These are phyloP conservation scores for Aspergillus sojae DNA, from an alignment of 2,329 filamentous ascomycete genomes.

Conservation along the genomic window DNA sequence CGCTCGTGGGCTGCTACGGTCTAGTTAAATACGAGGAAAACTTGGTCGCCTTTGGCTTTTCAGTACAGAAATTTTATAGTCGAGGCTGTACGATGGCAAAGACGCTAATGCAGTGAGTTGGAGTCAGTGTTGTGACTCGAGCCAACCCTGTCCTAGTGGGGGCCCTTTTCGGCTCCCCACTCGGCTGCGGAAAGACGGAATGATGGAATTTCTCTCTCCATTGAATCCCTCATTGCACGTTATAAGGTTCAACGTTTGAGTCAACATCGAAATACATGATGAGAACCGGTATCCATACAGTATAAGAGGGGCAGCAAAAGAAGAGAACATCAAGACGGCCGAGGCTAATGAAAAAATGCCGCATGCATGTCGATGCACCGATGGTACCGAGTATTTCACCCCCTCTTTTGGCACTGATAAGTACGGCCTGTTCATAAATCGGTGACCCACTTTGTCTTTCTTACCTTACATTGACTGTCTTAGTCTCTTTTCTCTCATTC, in stretches of 20 bases:
- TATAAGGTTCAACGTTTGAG: not conserved
- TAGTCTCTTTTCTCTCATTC: not conserved
- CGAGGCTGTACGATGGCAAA: not conserved
- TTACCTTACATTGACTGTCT: constrained; percentile 1
- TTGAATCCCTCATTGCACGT: not conserved
- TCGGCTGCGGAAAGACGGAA: not conserved
- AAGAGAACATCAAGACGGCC: not conserved
- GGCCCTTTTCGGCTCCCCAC: not conserved
- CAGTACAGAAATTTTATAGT: constrained; percentile 3
- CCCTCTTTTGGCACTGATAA: not conserved
- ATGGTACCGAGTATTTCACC: not conserved
- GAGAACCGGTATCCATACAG: not conserved
- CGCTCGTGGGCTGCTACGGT: not conserved
- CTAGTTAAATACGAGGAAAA: not conserved
- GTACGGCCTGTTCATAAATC: not conserved
- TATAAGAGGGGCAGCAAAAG: not conserved
- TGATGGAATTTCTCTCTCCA: not conserved
- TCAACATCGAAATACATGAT: not conserved
- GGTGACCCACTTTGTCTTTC: not conserved
- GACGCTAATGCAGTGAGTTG: constrained; percentile 4
- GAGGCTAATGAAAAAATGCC: not conserved
- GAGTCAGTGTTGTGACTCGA: constrained; percentile 1
- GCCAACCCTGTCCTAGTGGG: not conserved
- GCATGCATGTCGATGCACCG: not conserved
- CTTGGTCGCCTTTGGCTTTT: not conserved